Base-by-base conservation (phyloP, 768 basidiomycete genomes). In the Lactarius psammicola region DNA sequence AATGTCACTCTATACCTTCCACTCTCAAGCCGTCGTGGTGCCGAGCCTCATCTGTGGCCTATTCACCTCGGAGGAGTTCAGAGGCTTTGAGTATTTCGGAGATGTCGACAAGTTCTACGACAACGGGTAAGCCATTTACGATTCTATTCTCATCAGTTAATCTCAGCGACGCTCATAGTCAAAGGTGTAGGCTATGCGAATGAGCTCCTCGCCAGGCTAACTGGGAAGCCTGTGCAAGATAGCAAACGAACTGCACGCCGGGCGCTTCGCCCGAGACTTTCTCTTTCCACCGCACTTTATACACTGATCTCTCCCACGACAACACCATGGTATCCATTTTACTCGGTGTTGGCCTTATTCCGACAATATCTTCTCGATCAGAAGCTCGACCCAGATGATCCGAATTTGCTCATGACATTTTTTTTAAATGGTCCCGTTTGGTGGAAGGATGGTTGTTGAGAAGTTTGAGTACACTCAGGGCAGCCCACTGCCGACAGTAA, bases 131-230 rank as follows among this genome's bases (percentile, higher is more conserved):
- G 84, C 71, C 26, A 31, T 18, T 57, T 18, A 31, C 54, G 6
- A 31, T 62, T 20, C 69, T 42, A 4, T 20, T 23, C 34, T n/a
- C 30, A 1, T 28, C 34, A 3, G 40, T 23, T 23, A 20, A 59
- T 56, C 66, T 51, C 17, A 44, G 7, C 56, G 10, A 30, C 5
- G 13, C 51, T 33, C 56, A 26, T 65, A 90, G 89, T 23, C 83
- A 90, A 91, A 73, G 92, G 92, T 36, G 87, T 94, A 4, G 94
- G 94, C 6, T 96, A 90, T 73, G 80, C 90, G 72, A 94, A 94
- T 73, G 94, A 95, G 77, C 83, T 96, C n/a, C 74, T 95, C 26
- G 90, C 92, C 0, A 85, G 95, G 13, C 80, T 96, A 51, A 90
- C 87, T 0, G 80, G 80, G 18, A 75, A 73, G 18, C 83, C 85